Evolutionary conservation across 441 rosid genomes (phyloP), one percentile per base, ranked within the genome.

Genomic region (Croton laevigatus): DNA sequence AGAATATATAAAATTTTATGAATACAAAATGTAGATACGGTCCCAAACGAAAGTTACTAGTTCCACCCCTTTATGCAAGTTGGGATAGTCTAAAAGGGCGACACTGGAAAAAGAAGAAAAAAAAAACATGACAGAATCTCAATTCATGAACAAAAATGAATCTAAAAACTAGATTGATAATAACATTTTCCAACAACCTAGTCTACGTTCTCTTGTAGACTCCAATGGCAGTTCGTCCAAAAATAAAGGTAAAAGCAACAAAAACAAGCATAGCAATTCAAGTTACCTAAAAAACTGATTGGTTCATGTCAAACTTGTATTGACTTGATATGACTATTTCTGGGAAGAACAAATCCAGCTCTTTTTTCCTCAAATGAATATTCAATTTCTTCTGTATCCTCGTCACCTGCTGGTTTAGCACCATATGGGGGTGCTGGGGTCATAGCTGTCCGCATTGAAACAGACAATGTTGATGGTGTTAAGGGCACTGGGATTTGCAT

Each of bases 281-380:
- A 65, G 44, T 20, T 38, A 12, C 57, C 66, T 44, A 61, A 62
- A 27, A 3, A 27, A 27, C 2, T 27, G 32, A 27, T 46, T 62
- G n/a, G 38, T 45, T 27, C 34, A 20, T 14, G 65, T 85, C 82
- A 83, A 76, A 83, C 91, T 59, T 79, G 85, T 75, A 81, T 52
- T 13, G 89, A 75, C 75, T 81, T 84, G 22, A 84, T 66, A 42
- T 75, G 32, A 27, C 32, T 74, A 44, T 78, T 46, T 60, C 51
- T 63, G 3, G 89, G 88, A 80, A 84, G 76, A 77, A 88, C 69
- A 66, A 84, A 87, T 37, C 96, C 97, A 16, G 88, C 90, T 80
- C 97, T 82, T 81, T 79, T 80, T 83, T 94, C 98, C 82, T 94
- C 97, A 10, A 91, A 90, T 1, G 98, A 89, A 66, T 86, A 88